Base-by-base conservation (phyloP, 495 filamentous ascomycete genomes). In the Cercophora samala region DNA sequence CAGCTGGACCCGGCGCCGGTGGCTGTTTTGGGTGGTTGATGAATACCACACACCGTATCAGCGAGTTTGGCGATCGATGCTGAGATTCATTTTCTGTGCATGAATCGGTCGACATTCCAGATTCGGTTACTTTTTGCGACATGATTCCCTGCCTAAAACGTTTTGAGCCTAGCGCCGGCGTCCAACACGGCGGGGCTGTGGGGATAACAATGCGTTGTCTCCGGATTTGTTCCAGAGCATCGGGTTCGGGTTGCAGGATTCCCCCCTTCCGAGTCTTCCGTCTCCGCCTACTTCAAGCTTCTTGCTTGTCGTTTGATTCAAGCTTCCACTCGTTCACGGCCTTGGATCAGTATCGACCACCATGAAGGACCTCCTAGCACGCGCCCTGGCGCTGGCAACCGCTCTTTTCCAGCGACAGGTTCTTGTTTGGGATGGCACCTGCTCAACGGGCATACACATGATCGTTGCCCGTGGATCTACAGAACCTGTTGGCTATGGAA, bases 401-500 rank as follows among this genome's bases (percentile, higher is more conserved):
- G 60, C 60, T 5, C 18, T 62, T n/a, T 29, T 37, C 26, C 60
- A 62, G 17, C 19, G 18, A 8, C 60, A 62, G 15, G 15, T 13
- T 21, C 19, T 37, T 15, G 18, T 24, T 25, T 64, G 62, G 32
- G 56, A 63, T 1, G 61, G 56, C 23, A 46, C 29, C 9, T 72
- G 70, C 68, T 37, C 62, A 19, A 60, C 58, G 22, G 68, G 68
- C 18, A 4, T 72, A 0, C 65, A 68, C 25, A 19, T 72, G 23
- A 63, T 72, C 25, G 68, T 69, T 23, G 70, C 70, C 23, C 67
- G 70, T 6, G 70, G 70, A 23, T 64, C 22, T 18, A 63, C 19
- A 19, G 70, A 72, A 54, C 51, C 62, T 4, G 54, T 60, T 0
- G 69, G 66, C 3, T 5, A 42, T 9, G 70, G 70, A 0, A 46